Percentiles rank a stretch among this genome's conserved stretches.
Conservation (phyloP, 352 stramenopile genomes). For the Phytopythium sindhum region DNA sequence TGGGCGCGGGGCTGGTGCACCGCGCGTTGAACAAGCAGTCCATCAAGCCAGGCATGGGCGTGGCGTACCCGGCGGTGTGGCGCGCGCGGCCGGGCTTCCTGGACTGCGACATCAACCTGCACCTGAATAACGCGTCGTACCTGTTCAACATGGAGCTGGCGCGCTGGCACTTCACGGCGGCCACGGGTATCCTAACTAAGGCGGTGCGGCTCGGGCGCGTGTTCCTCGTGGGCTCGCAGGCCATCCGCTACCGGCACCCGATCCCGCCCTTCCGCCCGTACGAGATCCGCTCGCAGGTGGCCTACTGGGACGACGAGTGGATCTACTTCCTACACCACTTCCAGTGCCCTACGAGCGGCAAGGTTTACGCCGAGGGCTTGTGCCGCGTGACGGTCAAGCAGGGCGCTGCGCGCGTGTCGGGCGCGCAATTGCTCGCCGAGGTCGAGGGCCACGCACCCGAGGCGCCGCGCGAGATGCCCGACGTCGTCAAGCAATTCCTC, state of each 20-base stretch:
- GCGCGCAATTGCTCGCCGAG: conserved; percentile 25
- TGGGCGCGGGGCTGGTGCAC: conserved; percentile 56
- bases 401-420: conserved; percentile 20
- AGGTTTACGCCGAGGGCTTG: conserved; percentile 55
- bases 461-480: conserved; percentile 30
- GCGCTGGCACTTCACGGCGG: conserved; percentile 72
- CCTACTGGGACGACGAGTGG: conserved; percentile 45
- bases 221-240: conserved; percentile 59
- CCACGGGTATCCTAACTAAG: conserved; percentile 47
- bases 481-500: conserved; percentile 39
- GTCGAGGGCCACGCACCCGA: conserved; percentile 17
- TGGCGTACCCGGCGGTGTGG: conserved; percentile 73
- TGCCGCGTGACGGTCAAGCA: conserved; percentile 33
- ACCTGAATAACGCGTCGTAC: conserved; percentile 82
- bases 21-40: conserved; percentile 50
- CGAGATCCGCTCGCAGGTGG: conserved; percentile 49
- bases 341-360: conserved; percentile 51
- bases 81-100: conserved; percentile 60
- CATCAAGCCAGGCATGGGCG: conserved; percentile 51
- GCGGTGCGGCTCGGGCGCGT: conserved; percentile 45
- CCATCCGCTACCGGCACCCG: conserved; percentile 50
- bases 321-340: conserved; percentile 63
- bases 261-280: conserved; percentile 58
- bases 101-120: conserved; percentile 79
- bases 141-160: conserved; percentile 83